These are phyloP conservation scores for Hygrophila difformis DNA, from an alignment of 257 asterid genomes.

Conservation along the genomic window DNA sequence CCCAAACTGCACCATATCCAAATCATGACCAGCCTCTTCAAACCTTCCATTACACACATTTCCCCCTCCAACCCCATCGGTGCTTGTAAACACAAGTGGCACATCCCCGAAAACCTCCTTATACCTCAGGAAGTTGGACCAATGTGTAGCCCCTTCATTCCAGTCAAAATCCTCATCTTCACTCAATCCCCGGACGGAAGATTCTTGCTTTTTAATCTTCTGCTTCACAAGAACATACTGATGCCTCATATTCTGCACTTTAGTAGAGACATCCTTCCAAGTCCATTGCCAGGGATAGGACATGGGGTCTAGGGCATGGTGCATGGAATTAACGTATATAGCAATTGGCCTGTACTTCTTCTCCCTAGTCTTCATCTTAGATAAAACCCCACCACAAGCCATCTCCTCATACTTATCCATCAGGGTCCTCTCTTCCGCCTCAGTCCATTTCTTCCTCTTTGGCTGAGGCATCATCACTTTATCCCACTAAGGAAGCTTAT, in stretches of 20 bases:
- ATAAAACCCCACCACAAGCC: constrained; percentile 64
- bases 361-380: constrained; percentile 93
- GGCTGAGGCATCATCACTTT: constrained; percentile 78
- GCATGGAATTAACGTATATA: constrained; percentile 65
- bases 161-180: constrained; percentile 89
- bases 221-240: constrained; percentile 95
- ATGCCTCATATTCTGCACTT: constrained; percentile 98
- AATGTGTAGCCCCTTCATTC: constrained; percentile 78
- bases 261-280: constrained; percentile 95
- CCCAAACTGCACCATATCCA: constrained; percentile 61
- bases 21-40: constrained; percentile 48
- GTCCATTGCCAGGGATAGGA: constrained; percentile 93
- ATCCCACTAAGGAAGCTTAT: too few species aligned
- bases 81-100: constrained; percentile 32
- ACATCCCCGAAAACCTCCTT: constrained; percentile 90
- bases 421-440: constrained; percentile 90
- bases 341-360: constrained; percentile 85
- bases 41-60: constrained; percentile 61
- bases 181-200: constrained; percentile 39
- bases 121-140: constrained; percentile 88
- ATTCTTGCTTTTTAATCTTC: constrained; percentile 69
- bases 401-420: constrained; percentile 83
- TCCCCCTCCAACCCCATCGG: constrained; percentile 48
- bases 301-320: constrained; percentile 54
- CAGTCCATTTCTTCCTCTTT: constrained; percentile 97